phyloP scores from a whole-genome alignment of 305 asterid species.

The Withania somnifera region DNA sequence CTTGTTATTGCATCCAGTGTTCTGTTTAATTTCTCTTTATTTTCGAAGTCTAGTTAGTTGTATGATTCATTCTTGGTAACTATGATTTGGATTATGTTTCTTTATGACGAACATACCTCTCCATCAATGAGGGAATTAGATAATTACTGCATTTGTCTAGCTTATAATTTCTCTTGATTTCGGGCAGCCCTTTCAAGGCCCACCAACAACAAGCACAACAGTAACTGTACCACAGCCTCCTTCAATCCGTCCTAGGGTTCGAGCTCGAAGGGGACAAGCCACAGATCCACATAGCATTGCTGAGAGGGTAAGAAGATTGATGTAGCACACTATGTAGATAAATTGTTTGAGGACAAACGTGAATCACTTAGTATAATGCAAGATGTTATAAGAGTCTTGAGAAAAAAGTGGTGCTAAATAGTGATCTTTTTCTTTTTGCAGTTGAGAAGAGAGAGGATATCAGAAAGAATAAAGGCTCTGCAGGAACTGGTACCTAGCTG shows the following conservation, averaged over 20 bases:
- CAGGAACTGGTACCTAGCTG: constrained; percentile 95
- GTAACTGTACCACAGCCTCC: constrained; percentile 67
- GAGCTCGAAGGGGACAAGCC: constrained; percentile 92
- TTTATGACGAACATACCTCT: background rate
- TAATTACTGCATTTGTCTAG: background rate
- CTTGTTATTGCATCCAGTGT: background rate
- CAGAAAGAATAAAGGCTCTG: constrained; percentile 87
- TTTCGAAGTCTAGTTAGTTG: background rate
- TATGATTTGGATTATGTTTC: background rate
- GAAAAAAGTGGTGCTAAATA: background rate
- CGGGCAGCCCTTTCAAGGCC: constrained; percentile 69
- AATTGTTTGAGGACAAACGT: background rate
- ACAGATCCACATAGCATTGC: constrained; percentile 95
- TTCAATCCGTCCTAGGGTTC: constrained; percentile 65
- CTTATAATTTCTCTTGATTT: background rate
- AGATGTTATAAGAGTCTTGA: background rate
- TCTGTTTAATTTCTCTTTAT: background rate
- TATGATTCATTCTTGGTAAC: background rate
- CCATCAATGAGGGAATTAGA: background rate
- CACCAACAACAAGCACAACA: constrained; percentile 46
- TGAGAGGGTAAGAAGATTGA: constrained; percentile 47
- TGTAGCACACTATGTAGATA: background rate
- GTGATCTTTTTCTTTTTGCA: constrained; percentile 21
- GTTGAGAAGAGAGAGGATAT: constrained; percentile 86
- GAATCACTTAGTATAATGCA: background rate